phyloP scores from a whole-genome alignment of 192 early-diverging fungal species.

The Backusella macrospora region DNA sequence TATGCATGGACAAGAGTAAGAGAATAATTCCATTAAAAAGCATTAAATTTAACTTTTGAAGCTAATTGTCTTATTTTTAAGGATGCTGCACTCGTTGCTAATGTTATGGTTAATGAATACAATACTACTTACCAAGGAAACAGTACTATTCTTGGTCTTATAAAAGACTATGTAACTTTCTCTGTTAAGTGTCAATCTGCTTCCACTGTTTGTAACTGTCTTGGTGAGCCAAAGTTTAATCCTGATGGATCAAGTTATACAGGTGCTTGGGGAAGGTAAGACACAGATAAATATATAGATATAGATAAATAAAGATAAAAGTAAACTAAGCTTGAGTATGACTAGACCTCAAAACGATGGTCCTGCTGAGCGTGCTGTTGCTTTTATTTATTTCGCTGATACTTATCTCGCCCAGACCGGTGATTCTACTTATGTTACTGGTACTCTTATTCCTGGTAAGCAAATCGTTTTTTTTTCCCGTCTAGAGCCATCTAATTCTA shows the following conservation, averaged over 20 bases:
- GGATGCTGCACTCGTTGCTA: conserved; percentile 41
- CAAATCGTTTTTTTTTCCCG: conserved; percentile 44
- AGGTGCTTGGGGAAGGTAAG: conserved; percentile 50
- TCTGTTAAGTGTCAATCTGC: conserved; percentile 30
- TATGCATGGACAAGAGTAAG: conserved; percentile 68
- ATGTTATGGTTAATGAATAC: conserved; percentile 4
- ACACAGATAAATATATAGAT: not conserved
- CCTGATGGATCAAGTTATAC: conserved; percentile 53
- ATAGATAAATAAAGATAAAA: not conserved
- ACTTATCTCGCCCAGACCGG: conserved; percentile 26
- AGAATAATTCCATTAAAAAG: not conserved
- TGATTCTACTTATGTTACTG: conserved; percentile 32
- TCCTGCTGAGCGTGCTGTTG: conserved; percentile 56
- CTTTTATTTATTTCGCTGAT: conserved; percentile 46
- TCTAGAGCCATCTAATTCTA: no score
- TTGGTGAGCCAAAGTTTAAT: conserved; percentile 70
- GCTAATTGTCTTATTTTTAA: not conserved
- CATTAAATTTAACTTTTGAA: not conserved
- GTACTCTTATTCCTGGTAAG: conserved; percentile 47
- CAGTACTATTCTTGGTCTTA: conserved; percentile 19
- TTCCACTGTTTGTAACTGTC: conserved; percentile 36
- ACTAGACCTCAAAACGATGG: conserved; percentile 70
- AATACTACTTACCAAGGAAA: conserved; percentile 18
- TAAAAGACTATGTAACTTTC: conserved; percentile 43
- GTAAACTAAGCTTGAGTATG: not conserved